Percentiles rank a stretch among this genome's conserved stretches.
phyloP scores from a whole-genome alignment of 2,329 filamentous ascomycete species.

The Curvularia spicifera region DNA sequence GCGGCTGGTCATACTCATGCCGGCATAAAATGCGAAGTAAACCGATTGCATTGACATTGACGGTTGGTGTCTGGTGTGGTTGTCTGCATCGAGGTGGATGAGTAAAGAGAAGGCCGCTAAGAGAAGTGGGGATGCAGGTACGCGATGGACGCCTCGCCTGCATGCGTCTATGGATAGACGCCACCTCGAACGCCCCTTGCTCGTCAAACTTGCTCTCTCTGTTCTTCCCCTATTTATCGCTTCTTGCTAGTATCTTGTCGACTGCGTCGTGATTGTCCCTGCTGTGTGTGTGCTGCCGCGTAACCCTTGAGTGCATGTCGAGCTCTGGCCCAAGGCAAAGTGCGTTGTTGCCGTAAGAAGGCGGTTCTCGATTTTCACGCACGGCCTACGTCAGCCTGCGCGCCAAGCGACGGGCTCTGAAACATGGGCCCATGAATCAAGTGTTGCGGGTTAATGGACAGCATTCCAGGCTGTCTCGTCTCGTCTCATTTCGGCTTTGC shows the following conservation, averaged over 20 bases:
- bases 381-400: not conserved
- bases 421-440: slow-evolving; percentile 1
- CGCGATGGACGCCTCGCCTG: not conserved
- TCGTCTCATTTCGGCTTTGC: not conserved
- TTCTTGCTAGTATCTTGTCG: not conserved
- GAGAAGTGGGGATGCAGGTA: not conserved
- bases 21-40: too few species aligned
- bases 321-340: not conserved
- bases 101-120: not conserved
- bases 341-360: not conserved
- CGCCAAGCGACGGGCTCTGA: slow-evolving; percentile 1
- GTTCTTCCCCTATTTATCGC: not conserved
- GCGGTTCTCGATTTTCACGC: not conserved
- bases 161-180: not conserved
- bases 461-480: not conserved
- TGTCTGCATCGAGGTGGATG: not conserved
- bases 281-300: not conserved
- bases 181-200: not conserved
- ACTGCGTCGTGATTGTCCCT: not conserved
- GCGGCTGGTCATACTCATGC: too few species aligned
- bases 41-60: not conserved
- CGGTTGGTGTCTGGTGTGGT: not conserved
- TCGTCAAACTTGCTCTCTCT: not conserved
- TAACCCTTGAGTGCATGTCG: not conserved
- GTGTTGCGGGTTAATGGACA: not conserved